Evolutionary conservation across 2,329 filamentous ascomycete genomes (phyloP).

Genomic region (Pseudocercospora macadamiae): DNA sequence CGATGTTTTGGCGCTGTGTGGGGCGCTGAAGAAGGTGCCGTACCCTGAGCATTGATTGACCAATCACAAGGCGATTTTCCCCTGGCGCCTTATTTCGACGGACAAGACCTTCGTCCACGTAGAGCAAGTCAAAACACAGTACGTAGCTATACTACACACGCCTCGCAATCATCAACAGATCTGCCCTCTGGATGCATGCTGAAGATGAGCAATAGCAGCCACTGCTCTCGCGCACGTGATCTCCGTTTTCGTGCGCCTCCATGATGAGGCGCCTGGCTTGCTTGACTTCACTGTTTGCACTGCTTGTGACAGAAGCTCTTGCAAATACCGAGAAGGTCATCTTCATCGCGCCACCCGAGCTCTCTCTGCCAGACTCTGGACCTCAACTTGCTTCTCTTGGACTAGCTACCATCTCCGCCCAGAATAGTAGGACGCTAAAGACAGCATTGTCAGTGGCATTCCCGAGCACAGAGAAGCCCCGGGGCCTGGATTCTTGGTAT

Average conservation of each 20-base stretch:
- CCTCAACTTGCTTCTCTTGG: slow-evolving; percentile 63
- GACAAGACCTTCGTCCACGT: background rate
- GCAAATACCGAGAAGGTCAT: slow-evolving; percentile 92
- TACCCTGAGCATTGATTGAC: background rate
- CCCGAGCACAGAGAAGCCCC: slow-evolving; percentile 55
- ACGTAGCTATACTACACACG: too few species aligned
- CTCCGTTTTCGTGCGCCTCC: slow-evolving; percentile 12
- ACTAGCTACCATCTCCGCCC: slow-evolving; percentile 64
- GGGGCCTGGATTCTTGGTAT: slow-evolving; percentile 75
- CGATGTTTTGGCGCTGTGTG: background rate
- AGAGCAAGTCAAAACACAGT: too few species aligned
- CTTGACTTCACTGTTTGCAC: slow-evolving; percentile 30
- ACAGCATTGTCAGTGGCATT: slow-evolving; percentile 70
- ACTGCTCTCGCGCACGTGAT: background rate
- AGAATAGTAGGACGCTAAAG: slow-evolving; percentile 57
- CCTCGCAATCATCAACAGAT: background rate
- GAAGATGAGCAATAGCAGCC: slow-evolving; percentile 9
- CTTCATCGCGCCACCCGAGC: slow-evolving; percentile 71
- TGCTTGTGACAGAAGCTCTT: slow-evolving; percentile 30
- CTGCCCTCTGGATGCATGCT: background rate
- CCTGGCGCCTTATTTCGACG: background rate
- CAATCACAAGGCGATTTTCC: background rate
- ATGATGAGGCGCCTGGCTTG: slow-evolving; percentile 32
- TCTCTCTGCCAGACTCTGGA: slow-evolving; percentile 59
- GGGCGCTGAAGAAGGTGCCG: slow-evolving; percentile 3